These are phyloP conservation scores for Metschnikowia kofuensis DNA, from an alignment of 805 yeast genomes.

Conservation along the genomic window DNA sequence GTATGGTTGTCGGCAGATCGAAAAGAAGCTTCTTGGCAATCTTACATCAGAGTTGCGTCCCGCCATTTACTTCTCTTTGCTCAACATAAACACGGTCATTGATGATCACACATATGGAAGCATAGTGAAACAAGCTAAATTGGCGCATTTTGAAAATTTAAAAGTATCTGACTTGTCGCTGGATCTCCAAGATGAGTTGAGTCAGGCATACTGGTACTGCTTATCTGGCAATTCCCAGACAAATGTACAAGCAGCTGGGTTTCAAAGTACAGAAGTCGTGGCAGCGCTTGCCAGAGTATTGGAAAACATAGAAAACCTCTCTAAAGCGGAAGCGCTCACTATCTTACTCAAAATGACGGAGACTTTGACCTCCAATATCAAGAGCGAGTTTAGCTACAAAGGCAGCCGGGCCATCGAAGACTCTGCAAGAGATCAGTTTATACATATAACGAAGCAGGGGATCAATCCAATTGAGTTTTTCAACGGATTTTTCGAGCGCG, in stretches of 20 bases:
- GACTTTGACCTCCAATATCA: constrained; percentile 16
- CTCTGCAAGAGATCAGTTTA: constrained; percentile 22
- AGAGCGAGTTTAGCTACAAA: constrained; percentile 31
- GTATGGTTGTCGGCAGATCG: constrained; percentile 9
- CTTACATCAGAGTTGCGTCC: constrained; percentile 31
- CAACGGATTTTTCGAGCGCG: constrained; percentile 12
- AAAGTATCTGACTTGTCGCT: not conserved
- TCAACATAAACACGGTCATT: constrained; percentile 29
- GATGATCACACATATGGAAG: constrained; percentile 27
- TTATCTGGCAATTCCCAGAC: constrained; percentile 9
- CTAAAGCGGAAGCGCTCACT: constrained; percentile 30
- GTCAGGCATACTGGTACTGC: constrained; percentile 33
- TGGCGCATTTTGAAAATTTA: constrained; percentile 5
- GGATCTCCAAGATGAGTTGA: constrained; percentile 18
- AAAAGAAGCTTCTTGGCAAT: constrained; percentile 24
- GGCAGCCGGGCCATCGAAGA: constrained; percentile 37
- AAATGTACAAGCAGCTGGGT: not conserved
- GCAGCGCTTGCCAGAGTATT: constrained; percentile 12
- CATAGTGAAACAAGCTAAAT: constrained; percentile 27
- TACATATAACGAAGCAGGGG: constrained; percentile 37
- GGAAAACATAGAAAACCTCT: constrained; percentile 18
- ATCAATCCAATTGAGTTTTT: constrained; percentile 24
- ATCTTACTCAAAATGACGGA: constrained; percentile 29
- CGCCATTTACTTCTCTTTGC: constrained; percentile 30
- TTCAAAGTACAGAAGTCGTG: not conserved